phyloP scores from a whole-genome alignment of 148 eudicot species.

The Rheum nobile region DNA sequence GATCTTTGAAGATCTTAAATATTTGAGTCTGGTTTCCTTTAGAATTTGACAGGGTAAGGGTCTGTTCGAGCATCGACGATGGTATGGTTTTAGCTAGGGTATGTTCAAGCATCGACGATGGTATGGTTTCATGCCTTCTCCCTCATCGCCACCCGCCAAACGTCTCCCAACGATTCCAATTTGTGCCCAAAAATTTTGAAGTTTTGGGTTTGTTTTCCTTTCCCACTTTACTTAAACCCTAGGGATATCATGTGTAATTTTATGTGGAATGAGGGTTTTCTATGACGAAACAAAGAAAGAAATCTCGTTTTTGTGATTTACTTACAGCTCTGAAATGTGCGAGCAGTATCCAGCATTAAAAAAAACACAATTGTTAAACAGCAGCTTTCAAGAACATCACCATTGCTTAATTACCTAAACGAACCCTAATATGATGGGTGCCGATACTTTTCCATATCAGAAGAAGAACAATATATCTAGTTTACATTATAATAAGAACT shows the following conservation, averaged over 20 bases:
- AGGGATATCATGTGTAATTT: neutral
- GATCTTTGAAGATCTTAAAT: neutral
- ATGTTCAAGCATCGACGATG: no score
- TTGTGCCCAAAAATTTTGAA: neutral
- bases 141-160: neutral
- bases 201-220: neutral
- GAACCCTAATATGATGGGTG: no score
- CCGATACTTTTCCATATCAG: no score
- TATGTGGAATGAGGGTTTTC: neutral
- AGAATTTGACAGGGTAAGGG: conserved; percentile 14
- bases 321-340: neutral
- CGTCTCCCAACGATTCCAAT: neutral
- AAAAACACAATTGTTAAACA: no score
- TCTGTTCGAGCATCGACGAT: no score
- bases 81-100: no score
- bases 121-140: neutral
- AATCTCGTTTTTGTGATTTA: neutral
- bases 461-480: neutral
- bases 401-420: no score
- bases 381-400: no score
- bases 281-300: neutral
- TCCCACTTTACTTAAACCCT: neutral
- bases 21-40: neutral
- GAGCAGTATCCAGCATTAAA: neutral
- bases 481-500: neutral